phyloP scores from a whole-genome alignment of 441 rosid species.

The Geranium incanum region DNA sequence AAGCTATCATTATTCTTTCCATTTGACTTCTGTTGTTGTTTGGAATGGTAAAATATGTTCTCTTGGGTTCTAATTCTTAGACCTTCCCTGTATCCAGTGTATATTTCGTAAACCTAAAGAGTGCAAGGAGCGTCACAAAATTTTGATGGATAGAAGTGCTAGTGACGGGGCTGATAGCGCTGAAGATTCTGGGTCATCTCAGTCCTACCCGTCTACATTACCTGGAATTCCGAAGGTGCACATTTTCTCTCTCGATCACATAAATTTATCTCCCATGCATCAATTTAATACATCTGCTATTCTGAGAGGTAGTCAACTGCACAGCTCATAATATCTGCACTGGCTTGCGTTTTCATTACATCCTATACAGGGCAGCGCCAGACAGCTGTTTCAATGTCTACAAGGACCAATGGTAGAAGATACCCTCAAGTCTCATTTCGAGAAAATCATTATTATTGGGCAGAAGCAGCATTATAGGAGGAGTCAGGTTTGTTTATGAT shows the following conservation, averaged over 20 bases:
- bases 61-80: conserved; percentile 14
- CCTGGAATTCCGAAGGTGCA: conserved; percentile 99
- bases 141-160: conserved; percentile 76
- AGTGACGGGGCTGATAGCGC: conserved; percentile 99
- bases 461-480: conserved; percentile 55
- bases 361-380: conserved; percentile 88
- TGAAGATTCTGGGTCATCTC: conserved; percentile 98
- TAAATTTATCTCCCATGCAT: neutral
- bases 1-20: conserved; percentile 5
- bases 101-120: conserved; percentile 83
- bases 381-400: conserved; percentile 92
- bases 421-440: conserved; percentile 92
- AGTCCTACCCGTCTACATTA: conserved; percentile 95
- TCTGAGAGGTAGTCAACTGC: conserved; percentile 17
- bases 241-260: conserved; percentile 10
- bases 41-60: neutral
- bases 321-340: conserved; percentile 24
- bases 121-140: conserved; percentile 97
- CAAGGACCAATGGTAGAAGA: conserved; percentile 99
- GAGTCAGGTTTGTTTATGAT: conserved; percentile 64
- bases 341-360: conserved; percentile 23
- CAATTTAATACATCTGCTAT: conserved; percentile 11
- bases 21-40: neutral
- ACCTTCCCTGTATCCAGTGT: conserved; percentile 46
- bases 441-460: conserved; percentile 73